Evolutionary conservation across 208 protist species (phyloP).

Genomic region (Trypanosoma avium): DNA sequence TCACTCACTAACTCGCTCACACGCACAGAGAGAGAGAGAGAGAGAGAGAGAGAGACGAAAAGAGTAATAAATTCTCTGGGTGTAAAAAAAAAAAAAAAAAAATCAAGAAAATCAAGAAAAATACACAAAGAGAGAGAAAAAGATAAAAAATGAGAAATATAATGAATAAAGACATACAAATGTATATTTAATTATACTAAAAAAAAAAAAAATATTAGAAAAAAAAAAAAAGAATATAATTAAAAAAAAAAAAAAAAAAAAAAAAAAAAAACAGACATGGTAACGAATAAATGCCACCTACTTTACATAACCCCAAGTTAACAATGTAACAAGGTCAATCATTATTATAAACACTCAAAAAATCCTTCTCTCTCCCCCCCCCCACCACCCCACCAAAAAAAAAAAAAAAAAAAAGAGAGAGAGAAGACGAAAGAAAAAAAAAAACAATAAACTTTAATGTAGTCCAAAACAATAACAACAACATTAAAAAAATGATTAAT

Average conservation of each 20-base stretch:
- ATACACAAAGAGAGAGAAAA: slow-evolving; percentile 13
- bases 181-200: neutral
- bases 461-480: slow-evolving; percentile 9
- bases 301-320: neutral
- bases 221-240: slow-evolving; percentile 1
- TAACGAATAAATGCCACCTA: neutral
- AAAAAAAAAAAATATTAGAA: slow-evolving; percentile 15
- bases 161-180: slow-evolving; percentile 11
- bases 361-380: no score
- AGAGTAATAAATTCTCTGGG: no score
- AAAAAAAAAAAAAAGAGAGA: neutral
- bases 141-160: slow-evolving; percentile 6
- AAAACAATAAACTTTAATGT: no score
- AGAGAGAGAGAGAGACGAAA: neutral
- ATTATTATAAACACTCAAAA: no score
- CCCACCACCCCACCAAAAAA: no score
- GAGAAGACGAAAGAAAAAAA: neutral
- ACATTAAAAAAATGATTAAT: slow-evolving; percentile 30
- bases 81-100: slow-evolving; percentile 6
- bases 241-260: slow-evolving; percentile 19
- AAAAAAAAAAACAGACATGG: neutral
- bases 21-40: neutral
- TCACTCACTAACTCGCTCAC: neutral
- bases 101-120: neutral
- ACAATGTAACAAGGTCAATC: no score